Conservation (phyloP, 345 rosid genomes). For the Eucalyptus tenuipes region DNA sequence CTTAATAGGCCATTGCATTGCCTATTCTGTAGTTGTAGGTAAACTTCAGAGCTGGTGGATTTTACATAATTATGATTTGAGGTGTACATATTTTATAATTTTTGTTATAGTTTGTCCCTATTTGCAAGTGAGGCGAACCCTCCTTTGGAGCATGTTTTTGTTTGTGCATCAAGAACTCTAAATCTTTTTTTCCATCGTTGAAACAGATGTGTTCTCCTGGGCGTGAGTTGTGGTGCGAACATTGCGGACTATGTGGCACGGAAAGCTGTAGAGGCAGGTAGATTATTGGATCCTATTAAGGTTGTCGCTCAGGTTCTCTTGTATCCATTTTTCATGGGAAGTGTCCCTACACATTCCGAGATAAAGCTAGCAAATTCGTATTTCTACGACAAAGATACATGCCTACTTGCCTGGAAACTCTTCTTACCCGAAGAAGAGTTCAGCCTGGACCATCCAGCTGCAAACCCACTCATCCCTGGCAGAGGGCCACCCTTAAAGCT, state of each 20-base stretch:
- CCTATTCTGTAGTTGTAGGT: not conserved
- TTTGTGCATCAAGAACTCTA: not conserved
- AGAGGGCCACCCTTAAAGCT: slow-evolving; percentile 71
- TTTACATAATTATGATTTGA: not conserved
- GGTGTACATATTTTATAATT: not conserved
- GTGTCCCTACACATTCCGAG: slow-evolving; percentile 75
- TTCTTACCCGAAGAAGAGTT: slow-evolving; percentile 74
- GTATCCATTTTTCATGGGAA: slow-evolving; percentile 86
- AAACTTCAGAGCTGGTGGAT: not conserved
- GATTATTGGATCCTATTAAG: slow-evolving; percentile 64
- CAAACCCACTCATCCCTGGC: slow-evolving; percentile 68
- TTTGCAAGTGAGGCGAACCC: not conserved
- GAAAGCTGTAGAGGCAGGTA: slow-evolving; percentile 67
- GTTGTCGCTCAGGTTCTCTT: slow-evolving; percentile 93
- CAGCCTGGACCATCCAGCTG: slow-evolving; percentile 71
- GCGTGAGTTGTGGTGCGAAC: slow-evolving; percentile 89
- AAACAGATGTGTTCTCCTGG: slow-evolving; percentile 84
- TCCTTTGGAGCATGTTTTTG: not conserved
- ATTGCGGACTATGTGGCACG: slow-evolving; percentile 74
- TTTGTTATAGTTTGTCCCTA: not conserved
- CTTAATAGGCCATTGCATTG: not conserved
- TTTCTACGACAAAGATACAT: slow-evolving; percentile 81
- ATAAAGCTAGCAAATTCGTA: slow-evolving; percentile 72
- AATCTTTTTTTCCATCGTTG: not conserved
- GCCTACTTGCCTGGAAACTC: slow-evolving; percentile 79